Base-by-base conservation (phyloP, 148 eudicot genomes). In the Fagopyrum homotropicum region DNA sequence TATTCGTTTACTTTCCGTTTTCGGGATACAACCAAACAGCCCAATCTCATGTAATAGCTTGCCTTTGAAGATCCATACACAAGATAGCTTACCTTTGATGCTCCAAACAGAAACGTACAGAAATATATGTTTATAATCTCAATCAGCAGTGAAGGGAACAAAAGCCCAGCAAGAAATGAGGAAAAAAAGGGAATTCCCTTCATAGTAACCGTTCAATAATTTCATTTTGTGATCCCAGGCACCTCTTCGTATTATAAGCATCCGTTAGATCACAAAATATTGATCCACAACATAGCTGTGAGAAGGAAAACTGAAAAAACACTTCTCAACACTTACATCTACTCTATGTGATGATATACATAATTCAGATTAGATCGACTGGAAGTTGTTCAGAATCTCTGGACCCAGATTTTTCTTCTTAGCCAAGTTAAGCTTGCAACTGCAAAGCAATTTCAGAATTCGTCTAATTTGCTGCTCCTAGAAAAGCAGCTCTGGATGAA, bases 401-500 rank as follows among this genome's bases (percentile, higher is more conserved):
- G 22, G 71, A 47, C 14, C 69, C 51, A 44, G 76, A 56, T 22
- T 55, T 61, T 55, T 47, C 69, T 63, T 63, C 69, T 29, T 9
- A 30, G 45, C 69, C 26, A 63, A 66, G 14, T 66, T 45, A 66
- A 66, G n/a, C 70, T 40, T 45, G 29, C 14, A 30, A 12, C 15
- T 66, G 45, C 35, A 66, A 12, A 11, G 11, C 6, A 4, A 29
- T 17, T 61, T 7, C 44, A 43, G 6, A 4, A 63, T 12, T 0
- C 2, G 6, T 40, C 71, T 66, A 66, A 46, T 66, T 66, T 66
- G 46, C 46, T 40, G 71, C n/a, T 66, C 71, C 71, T 66, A 66
- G 71, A 43, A n/a, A 79, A 11, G 83, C 76, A 70, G 83, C 69
- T 77, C 80, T 89, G 43, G 88, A 80, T 77, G 85, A 77, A 72